Percentiles rank a stretch among this genome's conserved stretches.
These are phyloP conservation scores for Solanum habrochaites DNA, from an alignment of 257 asterid genomes.

Conservation along the genomic window DNA sequence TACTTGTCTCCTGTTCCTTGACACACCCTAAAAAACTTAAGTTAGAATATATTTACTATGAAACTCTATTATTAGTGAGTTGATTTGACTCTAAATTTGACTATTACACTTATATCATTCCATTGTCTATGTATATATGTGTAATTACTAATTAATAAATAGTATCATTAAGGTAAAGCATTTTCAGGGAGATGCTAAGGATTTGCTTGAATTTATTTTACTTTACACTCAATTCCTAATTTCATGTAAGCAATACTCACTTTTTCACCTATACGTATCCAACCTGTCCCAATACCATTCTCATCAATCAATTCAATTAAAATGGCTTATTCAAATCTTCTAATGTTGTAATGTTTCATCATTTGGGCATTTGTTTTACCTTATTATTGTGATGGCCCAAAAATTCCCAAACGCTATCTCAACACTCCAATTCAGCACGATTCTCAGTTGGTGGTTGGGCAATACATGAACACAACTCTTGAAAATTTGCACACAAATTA, in stretches of 20 bases:
- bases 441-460: slow-evolving; percentile 13
- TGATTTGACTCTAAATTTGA: no score
- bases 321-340: slow-evolving; percentile 1
- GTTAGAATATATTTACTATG: no score
- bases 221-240: neutral
- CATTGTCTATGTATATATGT: neutral
- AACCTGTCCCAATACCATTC: neutral
- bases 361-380: neutral
- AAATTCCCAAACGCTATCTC: neutral
- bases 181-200: neutral
- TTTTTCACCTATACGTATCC: neutral
- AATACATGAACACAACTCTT: slow-evolving; percentile 1
- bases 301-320: neutral
- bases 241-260: neutral
- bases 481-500: slow-evolving; percentile 1
- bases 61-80: no score
- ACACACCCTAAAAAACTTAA: no score
- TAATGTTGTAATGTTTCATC: neutral
- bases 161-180: neutral
- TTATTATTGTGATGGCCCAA: slow-evolving; percentile 7
- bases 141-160: neutral
- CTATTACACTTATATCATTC: no score
- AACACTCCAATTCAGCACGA: slow-evolving; percentile 3
- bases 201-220: neutral
- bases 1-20: no score